phyloP scores from a whole-genome alignment of 176 grass and related monocot genomes.

The Carex cristatella region DNA sequence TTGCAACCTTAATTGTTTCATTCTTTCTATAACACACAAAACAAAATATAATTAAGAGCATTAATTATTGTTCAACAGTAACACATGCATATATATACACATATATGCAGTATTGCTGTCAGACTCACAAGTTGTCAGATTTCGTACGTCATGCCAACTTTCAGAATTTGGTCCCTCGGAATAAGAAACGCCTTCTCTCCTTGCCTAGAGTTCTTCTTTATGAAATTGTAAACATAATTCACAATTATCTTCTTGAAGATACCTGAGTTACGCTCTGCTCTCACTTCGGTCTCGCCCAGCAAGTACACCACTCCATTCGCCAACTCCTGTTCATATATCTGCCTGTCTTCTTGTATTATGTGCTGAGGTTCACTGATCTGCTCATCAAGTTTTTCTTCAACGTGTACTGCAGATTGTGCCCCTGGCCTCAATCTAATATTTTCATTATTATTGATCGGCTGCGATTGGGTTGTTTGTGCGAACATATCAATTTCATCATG shows the following conservation, averaged over 20 bases:
- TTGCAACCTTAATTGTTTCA: background rate
- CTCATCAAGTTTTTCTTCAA: slow-evolving; percentile 41
- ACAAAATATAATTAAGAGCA: background rate
- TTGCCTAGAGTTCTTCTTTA: slow-evolving; percentile 56
- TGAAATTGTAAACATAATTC: slow-evolving; percentile 58
- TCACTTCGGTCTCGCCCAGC: slow-evolving; percentile 61
- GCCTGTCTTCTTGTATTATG: slow-evolving; percentile 35
- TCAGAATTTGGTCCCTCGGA: slow-evolving; percentile 54
- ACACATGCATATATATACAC: background rate
- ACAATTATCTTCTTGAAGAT: slow-evolving; percentile 52
- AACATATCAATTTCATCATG: slow-evolving; percentile 41
- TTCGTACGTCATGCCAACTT: slow-evolving; percentile 76
- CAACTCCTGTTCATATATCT: slow-evolving; percentile 47
- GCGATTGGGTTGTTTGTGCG: background rate
- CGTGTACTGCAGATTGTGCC: background rate
- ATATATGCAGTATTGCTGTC: background rate
- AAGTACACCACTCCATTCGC: slow-evolving; percentile 78
- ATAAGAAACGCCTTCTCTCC: slow-evolving; percentile 54
- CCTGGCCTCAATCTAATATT: slow-evolving; percentile 20
- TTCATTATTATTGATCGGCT: background rate
- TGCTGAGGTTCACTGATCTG: slow-evolving; percentile 25
- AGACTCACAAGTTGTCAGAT: slow-evolving; percentile 27
- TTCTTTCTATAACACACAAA: background rate
- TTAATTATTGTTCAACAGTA: background rate
- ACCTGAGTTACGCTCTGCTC: slow-evolving; percentile 35